These are phyloP conservation scores for Skeletonema tropicum DNA, from an alignment of 108 stramenopile species.

Conservation along the genomic window DNA sequence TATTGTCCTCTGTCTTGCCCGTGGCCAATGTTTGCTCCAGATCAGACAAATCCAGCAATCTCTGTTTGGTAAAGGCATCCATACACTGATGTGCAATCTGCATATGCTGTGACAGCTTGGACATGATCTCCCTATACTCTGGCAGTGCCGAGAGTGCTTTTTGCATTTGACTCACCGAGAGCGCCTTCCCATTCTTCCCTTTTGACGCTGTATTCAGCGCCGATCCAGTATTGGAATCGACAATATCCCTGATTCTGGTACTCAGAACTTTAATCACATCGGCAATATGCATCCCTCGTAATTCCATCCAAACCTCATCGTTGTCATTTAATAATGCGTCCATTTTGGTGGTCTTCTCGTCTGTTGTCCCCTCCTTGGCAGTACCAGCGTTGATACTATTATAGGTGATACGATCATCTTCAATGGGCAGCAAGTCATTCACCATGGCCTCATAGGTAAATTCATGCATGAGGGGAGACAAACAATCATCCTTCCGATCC, in stretches of 20 bases:
- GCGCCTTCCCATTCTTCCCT: conserved; percentile 45
- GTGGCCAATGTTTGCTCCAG: conserved; percentile 95
- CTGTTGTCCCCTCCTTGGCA: conserved; percentile 46
- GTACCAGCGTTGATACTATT: conserved; percentile 56
- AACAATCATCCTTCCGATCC: conserved; percentile 91
- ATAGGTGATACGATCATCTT: conserved; percentile 88
- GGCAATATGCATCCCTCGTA: conserved; percentile 95
- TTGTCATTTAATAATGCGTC: conserved; percentile 93
- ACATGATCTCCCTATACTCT: conserved; percentile 94
- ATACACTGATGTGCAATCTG: conserved; percentile 92
- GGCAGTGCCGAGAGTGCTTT: conserved; percentile 91
- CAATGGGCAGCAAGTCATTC: conserved; percentile 83
- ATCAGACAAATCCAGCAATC: conserved; percentile 82
- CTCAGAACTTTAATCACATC: conserved; percentile 89
- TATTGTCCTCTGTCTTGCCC: conserved; percentile 86
- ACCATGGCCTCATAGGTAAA: conserved; percentile 98
- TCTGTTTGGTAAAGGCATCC: conserved; percentile 73
- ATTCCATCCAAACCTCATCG: conserved; percentile 95
- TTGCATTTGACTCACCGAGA: conserved; percentile 90
- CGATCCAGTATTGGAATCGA: conserved; percentile 70
- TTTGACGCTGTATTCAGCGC: conserved; percentile 43
- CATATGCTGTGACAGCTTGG: conserved; percentile 94
- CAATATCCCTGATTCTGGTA: conserved; percentile 75
- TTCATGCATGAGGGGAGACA: conserved; percentile 97
- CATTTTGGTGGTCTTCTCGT: conserved; percentile 55